Evolutionary conservation across 768 basidiomycete genomes (phyloP).

Genomic region (Amanita subjunquillea): DNA sequence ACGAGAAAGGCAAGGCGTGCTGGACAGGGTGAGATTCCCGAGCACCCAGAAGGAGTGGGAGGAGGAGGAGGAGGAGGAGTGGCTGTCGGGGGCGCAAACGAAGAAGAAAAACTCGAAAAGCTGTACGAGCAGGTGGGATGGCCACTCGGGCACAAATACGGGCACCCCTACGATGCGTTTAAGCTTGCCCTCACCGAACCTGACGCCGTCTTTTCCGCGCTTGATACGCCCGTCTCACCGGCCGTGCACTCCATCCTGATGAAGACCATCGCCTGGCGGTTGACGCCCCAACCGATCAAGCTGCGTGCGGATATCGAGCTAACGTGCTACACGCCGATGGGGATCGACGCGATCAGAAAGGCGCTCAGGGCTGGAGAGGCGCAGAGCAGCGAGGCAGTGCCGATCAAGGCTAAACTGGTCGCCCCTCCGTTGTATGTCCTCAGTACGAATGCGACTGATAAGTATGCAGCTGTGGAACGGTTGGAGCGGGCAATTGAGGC

Average conservation of each 20-base stretch:
- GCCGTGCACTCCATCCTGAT: conserved; percentile 56
- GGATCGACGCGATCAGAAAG: conserved; percentile 94
- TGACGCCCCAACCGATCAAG: conserved; percentile 98
- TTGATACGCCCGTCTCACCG: conserved; percentile 45
- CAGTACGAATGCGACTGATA: conserved; percentile 94
- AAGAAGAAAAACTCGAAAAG: conserved; percentile 73
- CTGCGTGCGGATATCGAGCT: conserved; percentile 96
- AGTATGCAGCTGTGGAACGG: conserved; percentile 87
- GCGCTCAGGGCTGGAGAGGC: conserved; percentile 85
- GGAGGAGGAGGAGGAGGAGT: conserved; percentile 14
- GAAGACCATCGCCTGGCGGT: conserved; percentile 82
- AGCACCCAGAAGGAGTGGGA: conserved; percentile 25
- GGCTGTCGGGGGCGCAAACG: conserved; percentile 25
- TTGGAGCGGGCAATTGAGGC: conserved; percentile 90
- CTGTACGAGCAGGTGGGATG: conserved; percentile 89
- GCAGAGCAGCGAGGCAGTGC: conserved; percentile 80
- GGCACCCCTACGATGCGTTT: conserved; percentile 96
- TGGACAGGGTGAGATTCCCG: conserved; percentile 24
- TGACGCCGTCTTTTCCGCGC: conserved; percentile 71
- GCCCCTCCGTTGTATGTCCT: conserved; percentile 95
- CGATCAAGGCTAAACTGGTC: conserved; percentile 94
- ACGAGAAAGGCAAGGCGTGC: conserved; percentile 36
- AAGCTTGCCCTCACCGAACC: conserved; percentile 77
- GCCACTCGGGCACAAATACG: conserved; percentile 88
- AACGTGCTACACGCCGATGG: conserved; percentile 91